These are phyloP conservation scores for Ophiocordyceps camponoti-saundersi DNA, from an alignment of 2,329 filamentous ascomycete species.

Conservation along the genomic window DNA sequence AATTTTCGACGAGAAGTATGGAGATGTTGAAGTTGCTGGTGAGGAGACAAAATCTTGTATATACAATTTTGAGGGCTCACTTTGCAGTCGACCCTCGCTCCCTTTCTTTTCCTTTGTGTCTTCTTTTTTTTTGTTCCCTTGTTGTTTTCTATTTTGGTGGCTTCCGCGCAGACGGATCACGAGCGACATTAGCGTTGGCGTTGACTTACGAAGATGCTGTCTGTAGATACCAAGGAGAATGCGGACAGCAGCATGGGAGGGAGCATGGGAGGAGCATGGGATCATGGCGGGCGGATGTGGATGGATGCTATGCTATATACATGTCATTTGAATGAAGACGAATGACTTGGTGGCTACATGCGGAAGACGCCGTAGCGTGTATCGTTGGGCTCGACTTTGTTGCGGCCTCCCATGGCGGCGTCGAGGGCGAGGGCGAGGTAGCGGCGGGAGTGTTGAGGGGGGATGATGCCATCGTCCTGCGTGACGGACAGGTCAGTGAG, in stretches of 20 bases:
- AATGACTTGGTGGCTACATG: slow-evolving; percentile 37
- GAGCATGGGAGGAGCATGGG: neutral
- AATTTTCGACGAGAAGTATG: slow-evolving; percentile 2
- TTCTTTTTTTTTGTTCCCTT: slow-evolving; percentile 1
- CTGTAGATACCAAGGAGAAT: slow-evolving; percentile 7
- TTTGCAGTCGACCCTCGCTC: slow-evolving; percentile 1
- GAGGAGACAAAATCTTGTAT: slow-evolving; percentile 9
- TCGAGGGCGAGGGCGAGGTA: slow-evolving; percentile 58
- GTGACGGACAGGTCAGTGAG: neutral
- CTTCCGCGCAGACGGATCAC: slow-evolving; percentile 11
- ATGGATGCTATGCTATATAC: neutral
- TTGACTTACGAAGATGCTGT: slow-evolving; percentile 6
- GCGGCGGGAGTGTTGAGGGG: slow-evolving; percentile 55
- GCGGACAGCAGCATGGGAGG: neutral
- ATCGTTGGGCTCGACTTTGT: slow-evolving; percentile 39
- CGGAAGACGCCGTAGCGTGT: slow-evolving; percentile 69
- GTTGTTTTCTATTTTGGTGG: neutral
- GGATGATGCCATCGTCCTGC: slow-evolving; percentile 63
- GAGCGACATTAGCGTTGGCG: slow-evolving; percentile 13
- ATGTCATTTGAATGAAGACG: neutral
- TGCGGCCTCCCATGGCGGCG: slow-evolving; percentile 53
- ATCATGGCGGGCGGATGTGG: neutral
- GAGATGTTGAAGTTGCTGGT: slow-evolving; percentile 1
- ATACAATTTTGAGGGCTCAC: slow-evolving; percentile 6
- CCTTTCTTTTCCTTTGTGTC: slow-evolving; percentile 5